Evolutionary conservation across 2,329 filamentous ascomycete genomes (phyloP).

Genomic region (Microsporum canis): DNA sequence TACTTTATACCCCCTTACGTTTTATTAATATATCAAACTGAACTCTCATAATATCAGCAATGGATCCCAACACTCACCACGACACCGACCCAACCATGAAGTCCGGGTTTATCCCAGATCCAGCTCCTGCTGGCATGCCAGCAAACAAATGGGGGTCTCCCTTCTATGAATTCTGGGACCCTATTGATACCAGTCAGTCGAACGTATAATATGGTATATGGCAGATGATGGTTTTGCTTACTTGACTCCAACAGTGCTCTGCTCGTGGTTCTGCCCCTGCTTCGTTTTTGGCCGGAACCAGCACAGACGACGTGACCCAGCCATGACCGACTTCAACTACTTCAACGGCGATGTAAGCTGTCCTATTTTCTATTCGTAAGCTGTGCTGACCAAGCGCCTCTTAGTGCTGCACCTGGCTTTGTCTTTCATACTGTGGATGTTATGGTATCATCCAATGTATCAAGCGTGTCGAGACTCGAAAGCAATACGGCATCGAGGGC

Average conservation of each 20-base stretch:
- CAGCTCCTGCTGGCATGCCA: neutral
- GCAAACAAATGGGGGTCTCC: neutral
- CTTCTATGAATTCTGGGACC: neutral
- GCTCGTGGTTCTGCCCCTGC: constrained; percentile 19
- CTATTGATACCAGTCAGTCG: neutral
- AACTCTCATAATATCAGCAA: neutral
- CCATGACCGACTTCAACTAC: neutral
- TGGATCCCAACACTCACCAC: neutral
- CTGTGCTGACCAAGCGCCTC: neutral
- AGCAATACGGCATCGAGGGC: constrained; percentile 44
- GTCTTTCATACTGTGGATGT: constrained; percentile 22
- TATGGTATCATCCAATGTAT: constrained; percentile 39
- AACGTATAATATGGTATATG: neutral
- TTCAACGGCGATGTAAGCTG: neutral
- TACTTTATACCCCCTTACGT: neutral
- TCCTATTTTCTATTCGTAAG: neutral
- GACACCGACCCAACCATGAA: neutral
- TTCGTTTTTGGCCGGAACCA: constrained; percentile 1
- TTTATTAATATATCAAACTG: neutral
- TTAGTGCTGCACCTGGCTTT: constrained; percentile 28
- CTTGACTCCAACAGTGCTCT: constrained; percentile 16
- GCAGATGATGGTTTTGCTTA: neutral
- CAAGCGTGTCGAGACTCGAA: constrained; percentile 45
- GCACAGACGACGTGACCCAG: neutral
- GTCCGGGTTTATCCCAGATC: neutral